Base-by-base conservation (phyloP, 345 rosid species). In the Aegle marmelos region DNA sequence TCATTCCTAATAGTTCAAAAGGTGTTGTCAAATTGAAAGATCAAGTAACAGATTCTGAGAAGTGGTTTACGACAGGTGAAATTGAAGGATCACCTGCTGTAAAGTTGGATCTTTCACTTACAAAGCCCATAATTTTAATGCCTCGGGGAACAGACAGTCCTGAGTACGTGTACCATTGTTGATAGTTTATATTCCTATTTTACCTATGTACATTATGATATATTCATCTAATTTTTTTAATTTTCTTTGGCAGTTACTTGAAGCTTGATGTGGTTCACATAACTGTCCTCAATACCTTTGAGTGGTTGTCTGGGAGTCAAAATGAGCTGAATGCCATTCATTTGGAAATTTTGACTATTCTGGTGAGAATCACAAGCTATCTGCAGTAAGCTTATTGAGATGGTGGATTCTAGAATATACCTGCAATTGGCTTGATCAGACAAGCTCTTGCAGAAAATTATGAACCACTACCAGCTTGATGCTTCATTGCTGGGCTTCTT, bases 261-360 rank as follows among this genome's bases (percentile, higher is more conserved):
- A 92, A 94, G 88, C 97, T 96, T 68, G 99, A 96, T 86, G 93
- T 96, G 63, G 97, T 94, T 71, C 97, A 92, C 85, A 92, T 96
- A 80, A 92, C 99, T 21, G 90, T 96, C 61, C 83, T 75, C 77
- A 96, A 94, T 82, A 90, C 90, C 78, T 96, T 94, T 77, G 90
- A 91, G 76, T 94, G 99, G 99, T 85, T 90, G 74, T 79, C 57
- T 82, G 99, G 98, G 59, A 84, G 84, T 79, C 91, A 89, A 87
- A 86, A 71, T 74, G 99, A 96, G 76, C 74, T 91, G 70, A 88
- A 87, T 84, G 94, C 99, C 76, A 89, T 94, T 75, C 99, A 90
- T 85, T 65, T 94, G 85, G 99, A 96, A 79, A 87, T 86, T 77
- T 70, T 94, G 88, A 92, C 89, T 68, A 86, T 96, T 77, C 78